These are phyloP conservation scores for Euphorbia peplus DNA, from an alignment of 345 rosid species.

Conservation along the genomic window DNA sequence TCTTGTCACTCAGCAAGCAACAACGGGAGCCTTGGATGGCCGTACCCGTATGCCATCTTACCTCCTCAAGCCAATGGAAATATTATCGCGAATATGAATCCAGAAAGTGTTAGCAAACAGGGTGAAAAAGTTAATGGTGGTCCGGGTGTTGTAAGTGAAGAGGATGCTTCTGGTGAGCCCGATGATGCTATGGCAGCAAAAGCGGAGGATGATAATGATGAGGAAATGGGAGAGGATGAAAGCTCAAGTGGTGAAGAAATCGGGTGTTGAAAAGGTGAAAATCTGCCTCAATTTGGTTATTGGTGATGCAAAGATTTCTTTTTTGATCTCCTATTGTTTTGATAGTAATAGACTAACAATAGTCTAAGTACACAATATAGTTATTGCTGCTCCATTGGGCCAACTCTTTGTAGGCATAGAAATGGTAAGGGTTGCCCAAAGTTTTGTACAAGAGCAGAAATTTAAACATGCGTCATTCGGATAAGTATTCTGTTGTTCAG, in stretches of 20 bases:
- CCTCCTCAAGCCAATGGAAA: conserved; percentile 25
- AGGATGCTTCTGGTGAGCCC: conserved; percentile 27
- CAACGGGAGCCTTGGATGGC: conserved; percentile 18
- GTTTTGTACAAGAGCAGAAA: conserved; percentile 27
- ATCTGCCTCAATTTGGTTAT: conserved; percentile 13
- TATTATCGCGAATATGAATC: conserved; percentile 14
- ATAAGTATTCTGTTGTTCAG: neutral
- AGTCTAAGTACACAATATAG: neutral
- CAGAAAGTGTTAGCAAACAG: conserved; percentile 17
- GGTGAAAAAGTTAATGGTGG: conserved; percentile 25
- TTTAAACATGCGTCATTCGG: neutral
- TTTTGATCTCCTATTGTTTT: neutral
- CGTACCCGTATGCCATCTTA: conserved; percentile 12
- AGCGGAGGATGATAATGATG: conserved; percentile 30
- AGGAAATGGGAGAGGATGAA: conserved; percentile 30
- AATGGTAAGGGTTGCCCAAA: conserved; percentile 16
- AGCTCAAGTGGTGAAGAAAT: conserved; percentile 33
- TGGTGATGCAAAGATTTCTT: conserved; percentile 13
- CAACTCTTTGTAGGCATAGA: neutral
- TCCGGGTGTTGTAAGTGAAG: conserved; percentile 30
- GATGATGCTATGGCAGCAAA: conserved; percentile 17
- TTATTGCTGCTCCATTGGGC: conserved; percentile 26
- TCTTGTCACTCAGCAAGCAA: conserved; percentile 11
- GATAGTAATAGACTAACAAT: neutral
- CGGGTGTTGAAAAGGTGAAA: conserved; percentile 13